Base-by-base conservation (phyloP, 768 basidiomycete species). In the Boletus pseudopeckii region DNA sequence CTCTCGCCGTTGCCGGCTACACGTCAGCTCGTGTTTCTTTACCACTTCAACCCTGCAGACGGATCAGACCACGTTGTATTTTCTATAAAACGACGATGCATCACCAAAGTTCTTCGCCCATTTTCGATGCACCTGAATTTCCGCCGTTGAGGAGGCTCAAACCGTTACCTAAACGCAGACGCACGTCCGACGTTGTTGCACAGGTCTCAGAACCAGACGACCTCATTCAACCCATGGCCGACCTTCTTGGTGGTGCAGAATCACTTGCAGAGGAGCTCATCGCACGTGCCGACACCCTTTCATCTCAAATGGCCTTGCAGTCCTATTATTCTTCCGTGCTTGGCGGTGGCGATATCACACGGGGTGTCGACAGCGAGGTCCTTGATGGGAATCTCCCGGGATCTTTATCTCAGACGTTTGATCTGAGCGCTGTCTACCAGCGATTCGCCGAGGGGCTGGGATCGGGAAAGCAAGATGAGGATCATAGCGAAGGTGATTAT, bases 101-200 rank as follows among this genome's bases (percentile, higher is more conserved):
- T 69, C 59, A 59, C 53, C 75, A 77, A 60, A 74, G 73, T 64
- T 69, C 79, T 61, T 79, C 84, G 50, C 80, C 84, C 48, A 74
- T 81, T 59, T 84, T 85, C 74, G 85, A 86, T 71, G 73, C 77
- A 52, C 79, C 84, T 59, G 84, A 86, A 64, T 80, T 84, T 66
- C 80, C 81, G 40, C 69, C 80, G 37, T 72, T 83, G 48, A 78
- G 88, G 60, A 76, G 83, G 57, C 79, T 90, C 63, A 90, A 89
- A 66, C 89, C 90, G 38, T 77, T 90, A 39, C 88, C 90, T 26
- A 90, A 89, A 73, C 81, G 89, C 59, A 78, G 84, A 56, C 81
- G 85, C 55, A 84, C 80, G 24, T 74, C 77, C 41, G 72, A 68
- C 57, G 33, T 54, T 20, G 61, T 45, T 59, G 58, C 60, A 58